Evolutionary conservation across 2,329 filamentous ascomycete genomes (phyloP), one percentile per base, ranked within the genome.

Genomic region (Rasamsonia emersonii): DNA sequence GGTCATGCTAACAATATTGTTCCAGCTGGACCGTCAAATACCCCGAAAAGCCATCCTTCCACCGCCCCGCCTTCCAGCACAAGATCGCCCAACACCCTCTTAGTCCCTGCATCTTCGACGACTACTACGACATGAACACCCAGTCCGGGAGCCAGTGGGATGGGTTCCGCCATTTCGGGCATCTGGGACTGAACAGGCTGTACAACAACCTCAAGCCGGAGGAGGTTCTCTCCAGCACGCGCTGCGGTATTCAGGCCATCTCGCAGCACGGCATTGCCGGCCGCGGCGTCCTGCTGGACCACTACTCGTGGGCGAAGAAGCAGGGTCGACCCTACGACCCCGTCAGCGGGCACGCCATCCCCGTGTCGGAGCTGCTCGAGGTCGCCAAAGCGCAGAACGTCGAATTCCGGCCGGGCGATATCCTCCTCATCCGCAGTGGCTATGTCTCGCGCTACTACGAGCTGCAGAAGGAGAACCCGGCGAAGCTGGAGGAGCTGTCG

Each of bases 101-200:
- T n/a, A n/a, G n/a, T n/a, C n/a, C n/a, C n/a, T n/a, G n/a, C n/a
- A n/a, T n/a, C n/a, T n/a, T n/a, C n/a, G n/a, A n/a, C n/a, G n/a
- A n/a, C n/a, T n/a, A n/a, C n/a, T n/a, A n/a, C n/a, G n/a, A n/a
- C n/a, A n/a, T n/a, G n/a, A n/a, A n/a, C n/a, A n/a, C n/a, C n/a
- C n/a, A n/a, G n/a, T n/a, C n/a, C n/a, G n/a, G n/a, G n/a, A n/a
- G n/a, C n/a, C 23, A 28, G 15, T 28, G 27, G 27, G 27, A 28
- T 9, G 27, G 27, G 27, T 28, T 28, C 10, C 27, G 27, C 13
- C 27, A 28, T 17, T 14, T 28, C 13, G 9, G 27, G 9, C 13
- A 10, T 16, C 4, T 28, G 9, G 13, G 27, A 11, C 9, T 28
- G 6, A 10, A n/a, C n/a, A n/a, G n/a, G n/a, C n/a, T n/a, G n/a